phyloP scores from a whole-genome alignment of 192 early-diverging fungal species.

The Backusella liffmaniae region DNA sequence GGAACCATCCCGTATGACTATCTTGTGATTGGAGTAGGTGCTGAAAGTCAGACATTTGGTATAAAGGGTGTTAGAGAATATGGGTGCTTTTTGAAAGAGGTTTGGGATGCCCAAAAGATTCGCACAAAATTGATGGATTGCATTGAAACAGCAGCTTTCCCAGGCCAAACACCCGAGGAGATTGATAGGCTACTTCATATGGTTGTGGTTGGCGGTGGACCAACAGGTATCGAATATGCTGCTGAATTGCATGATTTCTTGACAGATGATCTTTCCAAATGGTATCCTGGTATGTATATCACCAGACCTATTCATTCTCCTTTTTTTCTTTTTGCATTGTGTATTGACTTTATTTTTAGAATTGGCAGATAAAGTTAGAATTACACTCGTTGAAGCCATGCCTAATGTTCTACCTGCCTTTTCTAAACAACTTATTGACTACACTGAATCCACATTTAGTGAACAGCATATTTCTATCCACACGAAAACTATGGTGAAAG shows the following conservation, averaged over 20 bases:
- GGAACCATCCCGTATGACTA: slow-evolving; percentile 73
- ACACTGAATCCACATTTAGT: slow-evolving; percentile 77
- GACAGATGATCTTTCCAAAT: slow-evolving; percentile 64
- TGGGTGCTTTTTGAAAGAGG: slow-evolving; percentile 75
- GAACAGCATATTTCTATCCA: slow-evolving; percentile 72
- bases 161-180: slow-evolving; percentile 69
- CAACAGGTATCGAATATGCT: slow-evolving; percentile 69
- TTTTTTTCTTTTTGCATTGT: neutral
- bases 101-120: slow-evolving; percentile 80
- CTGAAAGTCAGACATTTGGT: slow-evolving; percentile 79
- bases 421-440: slow-evolving; percentile 74
- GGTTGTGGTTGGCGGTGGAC: slow-evolving; percentile 74
- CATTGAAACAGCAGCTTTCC: slow-evolving; percentile 67
- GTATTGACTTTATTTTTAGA: slow-evolving; percentile 33
- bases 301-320: slow-evolving; percentile 1
- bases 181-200: slow-evolving; percentile 75
- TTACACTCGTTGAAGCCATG: slow-evolving; percentile 77
- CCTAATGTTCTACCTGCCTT: slow-evolving; percentile 79
- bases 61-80: slow-evolving; percentile 73
- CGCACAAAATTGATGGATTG: slow-evolving; percentile 78
- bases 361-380: slow-evolving; percentile 71
- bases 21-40: slow-evolving; percentile 74
- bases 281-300: slow-evolving; percentile 68
- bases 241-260: slow-evolving; percentile 85
- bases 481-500: slow-evolving; percentile 80